Base-by-base conservation (phyloP, 768 basidiomycete species). In the Macrolepiota fuliginosa region DNA sequence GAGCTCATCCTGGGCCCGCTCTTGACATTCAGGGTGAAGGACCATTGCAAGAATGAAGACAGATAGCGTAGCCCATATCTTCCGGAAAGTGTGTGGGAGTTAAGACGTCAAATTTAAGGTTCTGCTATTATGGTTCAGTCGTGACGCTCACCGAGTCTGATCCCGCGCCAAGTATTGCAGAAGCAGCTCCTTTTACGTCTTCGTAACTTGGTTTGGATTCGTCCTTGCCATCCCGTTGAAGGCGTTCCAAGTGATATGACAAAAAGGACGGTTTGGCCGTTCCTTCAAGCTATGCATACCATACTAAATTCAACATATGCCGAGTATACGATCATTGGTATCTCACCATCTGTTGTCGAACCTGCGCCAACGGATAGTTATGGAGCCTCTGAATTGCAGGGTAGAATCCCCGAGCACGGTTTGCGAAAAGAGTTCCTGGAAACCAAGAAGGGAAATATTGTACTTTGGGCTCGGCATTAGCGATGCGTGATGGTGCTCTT, bases 21-120 rank as follows among this genome's bases (percentile, higher is more conserved):
- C 76, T 51, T 85, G 80, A 1, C 78, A 81, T 39, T 81, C 80
- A 0, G 89, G 89, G 65, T 89, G 70, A 5, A 76, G 71, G 54
- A 88, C 76, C 84, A 91, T 87, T 2, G 86, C 85, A 49, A 91
- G 80, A 22, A 92, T 70, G 72, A 91, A 88, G 45, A 86, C 81
- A 24, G 77, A 76, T 36, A 86, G 70, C 11, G 81, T 70, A 1
- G 85, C 82, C 54, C 87, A 74, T 0, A 81, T 88, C 86, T 83
- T 27, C 7, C n/a, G 42, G 10, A 55, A 25, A 45, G 35, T 40
- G 52, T 24, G 3, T 12, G 4, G 24, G 24, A 12, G 3, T 5
- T 24, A 9, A 19, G 10, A 19, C 22, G 0, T 22, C 2, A 10
- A 4, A n/a, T 49, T 49, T 13, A 7, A 45, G 15, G 3, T 7